Evolutionary conservation across 2,329 filamentous ascomycete species (phyloP), one percentile per base, ranked within the genome.

Genomic region (Apiospora malaysiana): DNA sequence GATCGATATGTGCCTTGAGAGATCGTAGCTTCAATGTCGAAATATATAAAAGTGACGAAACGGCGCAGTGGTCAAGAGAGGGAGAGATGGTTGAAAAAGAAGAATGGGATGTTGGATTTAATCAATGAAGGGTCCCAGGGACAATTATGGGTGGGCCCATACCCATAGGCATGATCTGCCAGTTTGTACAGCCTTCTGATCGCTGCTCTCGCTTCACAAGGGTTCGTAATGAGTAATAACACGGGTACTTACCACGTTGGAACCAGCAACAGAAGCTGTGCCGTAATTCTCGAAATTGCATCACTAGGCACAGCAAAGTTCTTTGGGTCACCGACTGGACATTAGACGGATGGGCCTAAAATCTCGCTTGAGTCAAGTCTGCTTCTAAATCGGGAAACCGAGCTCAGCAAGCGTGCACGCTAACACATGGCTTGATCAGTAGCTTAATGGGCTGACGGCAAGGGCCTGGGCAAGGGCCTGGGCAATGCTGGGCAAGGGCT

Each of bases 151-250:
- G 7, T n/a, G n/a, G n/a, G n/a, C n/a, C n/a, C n/a, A n/a, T n/a
- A n/a, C 27, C 25, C 51, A 4, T 32, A 32, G 14, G 5, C 18
- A 37, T 40, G 27, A 12, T 63, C 32, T n/a, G 32, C 18, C 21
- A 18, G 7, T 59, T 37, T 59, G 51, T 59, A 59, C 51, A 59
- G 51, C 51, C 51, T 59, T 27, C 51, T 40, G 56, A 63, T 63
- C 27, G 56, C 32, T 23, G 32, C 51, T 9, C 8, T 56, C 49
- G 51, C 51, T 59, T 37, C 51, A 18, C 7, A 32, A 14, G 46
- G 27, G 27, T 59, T 37, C 16, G 25, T 21, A 56, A 56, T 56
- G 6, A 32, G 32, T 32, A 32, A 32, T 32, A 56, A 18, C 18
- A 32, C 25, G 16, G 25, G 49, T 27, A 21, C 32, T 7, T 37